Base-by-base conservation (phyloP, 2,329 filamentous ascomycete species). In the Hymenotorrendiella dingleyae region DNA sequence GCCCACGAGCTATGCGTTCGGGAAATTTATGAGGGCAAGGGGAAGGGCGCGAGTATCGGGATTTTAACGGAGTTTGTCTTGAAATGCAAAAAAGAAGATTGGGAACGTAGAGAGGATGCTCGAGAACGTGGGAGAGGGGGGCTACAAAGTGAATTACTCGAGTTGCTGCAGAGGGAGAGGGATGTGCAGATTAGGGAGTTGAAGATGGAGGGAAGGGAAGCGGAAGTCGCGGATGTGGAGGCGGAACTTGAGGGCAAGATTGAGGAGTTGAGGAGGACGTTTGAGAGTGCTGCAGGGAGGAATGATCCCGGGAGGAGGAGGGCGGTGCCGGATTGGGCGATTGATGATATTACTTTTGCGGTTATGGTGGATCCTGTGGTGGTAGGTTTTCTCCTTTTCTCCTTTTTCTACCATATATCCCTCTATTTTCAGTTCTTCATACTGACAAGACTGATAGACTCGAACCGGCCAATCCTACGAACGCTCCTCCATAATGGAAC, bases 381-480 rank as follows among this genome's bases (percentile, higher is more conserved):
- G 20, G 65, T 67, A 57, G 48, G 62, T 57, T 34, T 29, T 36
- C 26, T 34, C 19, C 21, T 12, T n/a, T 38, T 28, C 22, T 8
- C 16, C 24, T 40, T 11, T 12, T n/a, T n/a, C n/a, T n/a, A n/a
- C n/a, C n/a, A n/a, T n/a, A n/a, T n/a, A n/a, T n/a, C n/a, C n/a
- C 20, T 23, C 16, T 12, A 23, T 8, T 36, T 30, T 3, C 12
- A 16, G 26, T 8, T 6, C 4, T 6, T 11, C 11, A 26, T 32
- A 17, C 43, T 50, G 33, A 53, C 16, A n/a, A 27, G 12, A 6
- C 8, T 16, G 4, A 54, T 64, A 70, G 82, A 91, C 86, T 1
- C 89, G 85, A 57, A 90, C 84, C 1, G 93, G 93, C 10, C 86
- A 90, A 51, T 93, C 85, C 1, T 98, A 95, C 62, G 93, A 97